Evolutionary conservation across 2,329 filamentous ascomycete genomes (phyloP).

Genomic region (Aulographum hederae): DNA sequence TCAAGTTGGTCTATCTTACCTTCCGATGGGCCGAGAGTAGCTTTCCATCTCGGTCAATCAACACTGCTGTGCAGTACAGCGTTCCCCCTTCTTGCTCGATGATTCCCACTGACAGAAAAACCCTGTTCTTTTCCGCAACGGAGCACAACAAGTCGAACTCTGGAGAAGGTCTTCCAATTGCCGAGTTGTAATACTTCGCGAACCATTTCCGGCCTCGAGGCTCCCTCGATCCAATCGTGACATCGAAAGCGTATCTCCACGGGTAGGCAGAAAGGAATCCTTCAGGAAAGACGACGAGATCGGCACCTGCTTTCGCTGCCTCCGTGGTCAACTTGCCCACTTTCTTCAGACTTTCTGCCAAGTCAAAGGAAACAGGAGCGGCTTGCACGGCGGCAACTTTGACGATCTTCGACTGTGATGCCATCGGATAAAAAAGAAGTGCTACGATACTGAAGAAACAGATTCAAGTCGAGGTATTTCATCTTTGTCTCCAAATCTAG

Average conservation of each 20-base stretch:
- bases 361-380: slow-evolving; percentile 21
- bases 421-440: too few relatives aligned
- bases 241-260: slow-evolving; percentile 24
- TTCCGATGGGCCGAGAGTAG: slow-evolving; percentile 21
- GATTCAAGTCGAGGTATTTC: too few relatives aligned
- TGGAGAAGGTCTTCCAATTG: slow-evolving; percentile 20
- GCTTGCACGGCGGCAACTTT: slow-evolving; percentile 23
- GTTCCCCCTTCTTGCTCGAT: slow-evolving; percentile 24
- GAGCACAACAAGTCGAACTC: slow-evolving; percentile 17
- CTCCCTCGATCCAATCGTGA: slow-evolving; percentile 23
- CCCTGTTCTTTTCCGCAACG: slow-evolving; percentile 16
- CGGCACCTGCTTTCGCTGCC: slow-evolving; percentile 18
- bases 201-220: slow-evolving; percentile 23
- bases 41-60: slow-evolving; percentile 18
- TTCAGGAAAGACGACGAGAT: slow-evolving; percentile 24
- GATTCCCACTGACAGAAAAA: slow-evolving; percentile 20
- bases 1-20: slow-evolving; percentile 8
- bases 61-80: slow-evolving; percentile 21
- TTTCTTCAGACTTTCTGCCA: slow-evolving; percentile 19
- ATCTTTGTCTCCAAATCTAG: too few relatives aligned
- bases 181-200: slow-evolving; percentile 20
- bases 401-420: too few relatives aligned
- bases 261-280: slow-evolving; percentile 24
- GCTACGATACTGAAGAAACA: too few relatives aligned
- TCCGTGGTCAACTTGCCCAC: slow-evolving; percentile 15